These are phyloP conservation scores for Larix kaempferi DNA, from an alignment of 75 land plant species.

Conservation along the genomic window DNA sequence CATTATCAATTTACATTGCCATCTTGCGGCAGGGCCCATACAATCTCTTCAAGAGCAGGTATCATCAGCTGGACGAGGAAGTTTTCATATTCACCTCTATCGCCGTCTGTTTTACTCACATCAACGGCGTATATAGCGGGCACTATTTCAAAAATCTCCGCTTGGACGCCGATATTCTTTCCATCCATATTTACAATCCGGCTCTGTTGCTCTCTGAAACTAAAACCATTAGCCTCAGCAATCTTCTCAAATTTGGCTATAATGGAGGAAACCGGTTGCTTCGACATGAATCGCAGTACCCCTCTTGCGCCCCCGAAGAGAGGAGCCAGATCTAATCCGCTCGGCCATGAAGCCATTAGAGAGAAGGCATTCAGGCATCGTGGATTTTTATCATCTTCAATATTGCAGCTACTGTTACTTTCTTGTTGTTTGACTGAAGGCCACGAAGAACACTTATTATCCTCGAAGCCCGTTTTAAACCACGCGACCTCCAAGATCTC, in stretches of 20 bases:
- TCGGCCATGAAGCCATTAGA: constrained; percentile 17
- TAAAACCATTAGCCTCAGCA: constrained; percentile 16
- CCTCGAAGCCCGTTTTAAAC: constrained; percentile 1
- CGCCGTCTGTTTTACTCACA: constrained; percentile 27
- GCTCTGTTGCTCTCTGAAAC: constrained; percentile 17
- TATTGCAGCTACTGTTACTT: too few relatives aligned
- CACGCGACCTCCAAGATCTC: constrained; percentile 10
- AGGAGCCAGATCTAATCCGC: constrained; percentile 24
- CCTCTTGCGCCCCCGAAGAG: neutral
- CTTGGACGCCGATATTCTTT: constrained; percentile 5
- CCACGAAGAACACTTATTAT: too few relatives aligned
- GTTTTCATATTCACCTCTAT: constrained; percentile 27
- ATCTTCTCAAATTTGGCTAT: constrained; percentile 21
- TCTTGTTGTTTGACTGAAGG: too few relatives aligned
- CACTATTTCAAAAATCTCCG: constrained; percentile 41
- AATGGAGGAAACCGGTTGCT: neutral
- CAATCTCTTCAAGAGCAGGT: constrained; percentile 19
- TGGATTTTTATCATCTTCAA: too few relatives aligned
- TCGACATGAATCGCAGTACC: too few relatives aligned
- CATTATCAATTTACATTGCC: too few relatives aligned
- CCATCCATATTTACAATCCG: constrained; percentile 15
- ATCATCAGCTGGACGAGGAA: constrained; percentile 11
- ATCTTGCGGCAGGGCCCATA: too few relatives aligned
- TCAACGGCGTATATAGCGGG: constrained; percentile 30
- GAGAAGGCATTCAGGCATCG: constrained; percentile 27